These are phyloP conservation scores for Carpinus fangiana DNA, from an alignment of 306 rosid species.

Conservation along the genomic window DNA sequence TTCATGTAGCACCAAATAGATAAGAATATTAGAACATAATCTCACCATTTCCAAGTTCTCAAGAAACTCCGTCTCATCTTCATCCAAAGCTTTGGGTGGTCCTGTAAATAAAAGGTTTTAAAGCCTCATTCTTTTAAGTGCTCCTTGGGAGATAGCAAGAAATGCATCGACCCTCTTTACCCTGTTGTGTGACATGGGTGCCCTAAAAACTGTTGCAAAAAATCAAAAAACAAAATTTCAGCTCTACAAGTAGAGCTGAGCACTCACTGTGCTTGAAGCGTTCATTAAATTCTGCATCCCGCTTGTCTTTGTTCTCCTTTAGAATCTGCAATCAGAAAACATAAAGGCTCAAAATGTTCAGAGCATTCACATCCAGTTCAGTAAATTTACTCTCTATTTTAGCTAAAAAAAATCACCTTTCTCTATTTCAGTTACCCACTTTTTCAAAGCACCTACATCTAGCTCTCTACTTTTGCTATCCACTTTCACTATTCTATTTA, in stretches of 20 bases:
- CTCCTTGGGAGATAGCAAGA: not conserved
- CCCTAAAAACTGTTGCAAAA: not conserved
- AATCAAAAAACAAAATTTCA: not conserved
- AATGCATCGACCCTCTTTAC: not conserved
- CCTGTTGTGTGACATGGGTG: not conserved
- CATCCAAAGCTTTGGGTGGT: conserved; percentile 97
- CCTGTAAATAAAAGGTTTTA: conserved; percentile 43
- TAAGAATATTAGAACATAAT: not conserved
- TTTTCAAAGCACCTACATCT: too few species aligned
- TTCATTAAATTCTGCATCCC: conserved; percentile 87
- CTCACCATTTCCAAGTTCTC: conserved; percentile 66
- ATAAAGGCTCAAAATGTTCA: not conserved
- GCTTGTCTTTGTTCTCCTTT: conserved; percentile 87
- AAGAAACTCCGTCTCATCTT: conserved; percentile 92
- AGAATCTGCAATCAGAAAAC: conserved; percentile 53
- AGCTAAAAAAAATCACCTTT: too few species aligned
- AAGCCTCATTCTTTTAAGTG: not conserved
- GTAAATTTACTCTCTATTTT: too few species aligned
- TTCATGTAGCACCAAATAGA: not conserved
- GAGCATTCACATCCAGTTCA: too few species aligned
- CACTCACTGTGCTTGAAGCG: conserved; percentile 93
- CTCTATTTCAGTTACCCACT: too few species aligned
- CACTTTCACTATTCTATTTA: too few species aligned
- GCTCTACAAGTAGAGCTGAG: conserved; percentile 18
- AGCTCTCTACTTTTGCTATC: too few species aligned